These are phyloP conservation scores for Cytospora chrysosperma DNA, from an alignment of 2,329 filamentous ascomycete species.

Conservation along the genomic window DNA sequence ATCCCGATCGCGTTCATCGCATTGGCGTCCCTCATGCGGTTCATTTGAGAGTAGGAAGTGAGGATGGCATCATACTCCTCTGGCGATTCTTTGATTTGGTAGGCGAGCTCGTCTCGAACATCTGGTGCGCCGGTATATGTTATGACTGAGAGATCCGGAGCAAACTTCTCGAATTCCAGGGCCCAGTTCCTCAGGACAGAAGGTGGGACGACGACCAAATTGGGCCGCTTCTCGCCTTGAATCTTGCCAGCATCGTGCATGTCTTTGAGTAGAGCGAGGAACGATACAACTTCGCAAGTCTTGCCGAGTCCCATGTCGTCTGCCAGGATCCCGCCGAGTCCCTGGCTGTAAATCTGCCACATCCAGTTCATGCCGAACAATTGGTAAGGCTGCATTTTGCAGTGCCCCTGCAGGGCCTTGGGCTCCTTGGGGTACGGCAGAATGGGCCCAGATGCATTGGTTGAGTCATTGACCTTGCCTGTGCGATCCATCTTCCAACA, in stretches of 20 bases:
- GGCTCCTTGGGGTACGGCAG: conserved; percentile 64
- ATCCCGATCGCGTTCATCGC: conserved; percentile 50
- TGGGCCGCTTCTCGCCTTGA: conserved; percentile 56
- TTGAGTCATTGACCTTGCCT: conserved; percentile 39
- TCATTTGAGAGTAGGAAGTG: conserved; percentile 60
- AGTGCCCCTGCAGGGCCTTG: conserved; percentile 69
- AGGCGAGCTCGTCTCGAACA: conserved; percentile 66
- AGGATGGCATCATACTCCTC: conserved; percentile 63
- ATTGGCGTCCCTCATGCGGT: conserved; percentile 48
- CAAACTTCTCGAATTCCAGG: conserved; percentile 84
- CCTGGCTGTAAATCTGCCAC: conserved; percentile 73
- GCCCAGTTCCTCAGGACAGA: conserved; percentile 97
- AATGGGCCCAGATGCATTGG: conserved; percentile 34
- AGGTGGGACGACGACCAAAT: conserved; percentile 86
- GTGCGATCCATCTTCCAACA: conserved; percentile 50
- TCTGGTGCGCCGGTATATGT: conserved; percentile 66
- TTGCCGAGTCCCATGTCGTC: conserved; percentile 98
- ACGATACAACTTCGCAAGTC: conserved; percentile 93
- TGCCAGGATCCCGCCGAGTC: conserved; percentile 85
- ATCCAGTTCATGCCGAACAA: conserved; percentile 95
- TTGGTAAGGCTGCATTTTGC: conserved; percentile 89
- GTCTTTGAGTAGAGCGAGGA: conserved; percentile 80
- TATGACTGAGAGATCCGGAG: conserved; percentile 72
- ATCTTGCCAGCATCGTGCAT: conserved; percentile 43
- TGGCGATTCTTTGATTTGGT: conserved; percentile 62